Evolutionary conservation across 2,329 filamentous ascomycete species (phyloP).

Genomic region (Fusarium newnesense): DNA sequence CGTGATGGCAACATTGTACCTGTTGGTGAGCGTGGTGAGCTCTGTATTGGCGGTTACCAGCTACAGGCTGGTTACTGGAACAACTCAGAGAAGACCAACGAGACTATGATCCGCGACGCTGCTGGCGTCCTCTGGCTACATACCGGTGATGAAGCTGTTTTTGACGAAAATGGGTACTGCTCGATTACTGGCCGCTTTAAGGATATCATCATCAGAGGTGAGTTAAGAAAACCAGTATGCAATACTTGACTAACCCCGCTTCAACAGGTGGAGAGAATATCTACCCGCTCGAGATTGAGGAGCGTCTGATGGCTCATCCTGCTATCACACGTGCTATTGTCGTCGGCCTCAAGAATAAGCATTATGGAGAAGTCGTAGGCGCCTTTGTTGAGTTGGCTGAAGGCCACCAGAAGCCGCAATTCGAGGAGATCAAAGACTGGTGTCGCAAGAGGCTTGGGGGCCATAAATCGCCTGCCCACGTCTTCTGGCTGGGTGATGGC

Average conservation of each 20-base stretch:
- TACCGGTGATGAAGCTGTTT: constrained; percentile 76
- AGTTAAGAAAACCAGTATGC: constrained; percentile 34
- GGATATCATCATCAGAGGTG: constrained; percentile 80
- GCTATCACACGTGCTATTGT: constrained; percentile 73
- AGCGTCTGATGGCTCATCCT: constrained; percentile 73
- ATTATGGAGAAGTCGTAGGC: constrained; percentile 78
- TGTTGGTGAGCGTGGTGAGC: constrained; percentile 74
- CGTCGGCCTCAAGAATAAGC: constrained; percentile 74
- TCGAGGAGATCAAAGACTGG: constrained; percentile 70
- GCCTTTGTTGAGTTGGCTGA: constrained; percentile 66
- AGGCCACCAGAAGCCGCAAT: constrained; percentile 53
- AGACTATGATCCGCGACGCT: constrained; percentile 64
- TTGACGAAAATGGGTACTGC: constrained; percentile 76
- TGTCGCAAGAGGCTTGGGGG: constrained; percentile 68
- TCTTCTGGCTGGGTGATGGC: constrained; percentile 79
- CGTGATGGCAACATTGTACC: constrained; percentile 72
- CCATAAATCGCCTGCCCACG: constrained; percentile 75
- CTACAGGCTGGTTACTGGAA: constrained; percentile 75
- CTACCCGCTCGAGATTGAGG: constrained; percentile 81
- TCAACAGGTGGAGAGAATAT: constrained; percentile 74
- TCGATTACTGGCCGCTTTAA: constrained; percentile 81
- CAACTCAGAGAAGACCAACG: constrained; percentile 78
- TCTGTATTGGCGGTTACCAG: constrained; percentile 83
- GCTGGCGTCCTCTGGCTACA: constrained; percentile 69
- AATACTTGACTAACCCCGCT: constrained; percentile 28